Evolutionary conservation across 306 rosid species (phyloP), one percentile per base, ranked within the genome.

Genomic region (Castanea mollissima): DNA sequence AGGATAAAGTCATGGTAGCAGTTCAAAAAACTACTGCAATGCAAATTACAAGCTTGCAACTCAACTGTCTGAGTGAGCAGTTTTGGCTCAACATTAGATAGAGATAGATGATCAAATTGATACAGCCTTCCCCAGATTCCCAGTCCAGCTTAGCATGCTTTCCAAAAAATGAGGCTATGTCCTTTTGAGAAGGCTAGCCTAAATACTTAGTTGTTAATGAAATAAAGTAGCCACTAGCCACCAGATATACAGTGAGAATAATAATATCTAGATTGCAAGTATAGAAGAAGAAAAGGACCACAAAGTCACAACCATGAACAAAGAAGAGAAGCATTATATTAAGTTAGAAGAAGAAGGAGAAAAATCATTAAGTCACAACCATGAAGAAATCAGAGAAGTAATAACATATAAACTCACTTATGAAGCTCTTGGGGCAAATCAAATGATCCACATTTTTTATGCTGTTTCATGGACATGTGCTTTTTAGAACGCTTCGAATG

Each of bases 401-500:
- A 44, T 55, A 23, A 23, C 23, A 23, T 23, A 23, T 23, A 57
- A 63, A 82, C 92, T 86, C 83, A 95, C 98, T 82, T 88, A 19
- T 72, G 84, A 74, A 80, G 75, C 71, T 92, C 93, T 73, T 32
- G 80, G 73, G 94, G 91, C 83, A 92, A 86, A 82, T 89, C 79
- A 20, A 91, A 65, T 60, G 91, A 78, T 54, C 97, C 98, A 49
- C 62, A 71, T 35, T 84, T 88, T 78, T 92, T 92, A 72, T 87
- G 97, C 32, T 89, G 88, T 76, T 84, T 95, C 92, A 90, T 84
- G 29, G 97, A 90, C 96, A 92, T 89, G 78, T 71, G 88, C 82
- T 70, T 93, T 88, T 88, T 91, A 16, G 97, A 93, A 5, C 94
- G 92, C 81, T 84, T 95, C 3, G 98, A 95, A 88, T 88, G 94